Evolutionary conservation across 495 filamentous ascomycete species (phyloP).

Genomic region (Cercophora sp.): DNA sequence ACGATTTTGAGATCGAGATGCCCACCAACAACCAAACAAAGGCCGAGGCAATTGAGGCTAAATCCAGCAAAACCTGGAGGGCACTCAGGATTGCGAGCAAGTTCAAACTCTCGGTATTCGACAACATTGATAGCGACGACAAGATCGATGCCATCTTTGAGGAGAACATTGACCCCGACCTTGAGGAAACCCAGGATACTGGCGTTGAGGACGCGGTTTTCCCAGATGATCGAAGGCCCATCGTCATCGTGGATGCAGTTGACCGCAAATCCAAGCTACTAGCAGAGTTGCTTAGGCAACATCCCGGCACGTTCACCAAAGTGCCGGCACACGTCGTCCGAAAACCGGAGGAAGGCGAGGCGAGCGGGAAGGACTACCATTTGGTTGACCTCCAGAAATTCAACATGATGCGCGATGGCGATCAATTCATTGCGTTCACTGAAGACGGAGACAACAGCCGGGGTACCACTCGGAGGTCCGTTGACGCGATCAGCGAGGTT

Average conservation of each 20-base stretch:
- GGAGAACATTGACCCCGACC: constrained; percentile 25
- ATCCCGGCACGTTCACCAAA: constrained; percentile 37
- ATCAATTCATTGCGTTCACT: constrained; percentile 47
- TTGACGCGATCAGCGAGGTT: constrained; percentile 41
- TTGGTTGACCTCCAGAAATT: constrained; percentile 47
- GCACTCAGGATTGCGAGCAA: constrained; percentile 73
- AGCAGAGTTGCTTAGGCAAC: constrained; percentile 39
- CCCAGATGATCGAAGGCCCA: constrained; percentile 40
- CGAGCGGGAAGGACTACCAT: constrained; percentile 39
- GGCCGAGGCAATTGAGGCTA: constrained; percentile 58
- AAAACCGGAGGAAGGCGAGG: constrained; percentile 41
- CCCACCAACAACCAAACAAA: constrained; percentile 67
- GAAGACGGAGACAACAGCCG: constrained; percentile 39
- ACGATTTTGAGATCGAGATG: constrained; percentile 81
- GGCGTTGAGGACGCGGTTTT: constrained; percentile 20
- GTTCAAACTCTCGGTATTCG: constrained; percentile 68
- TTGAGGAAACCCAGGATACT: constrained; percentile 21
- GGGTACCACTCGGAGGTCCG: constrained; percentile 43
- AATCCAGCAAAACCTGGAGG: constrained; percentile 85
- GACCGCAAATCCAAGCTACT: constrained; percentile 37
- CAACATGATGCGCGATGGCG: constrained; percentile 48
- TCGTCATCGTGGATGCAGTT: constrained; percentile 44
- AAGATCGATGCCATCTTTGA: constrained; percentile 56
- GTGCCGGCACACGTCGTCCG: constrained; percentile 41
- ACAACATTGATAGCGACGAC: constrained; percentile 79